Base-by-base conservation (phyloP, 768 basidiomycete species). In the Hemileccinum rubropunctum region DNA sequence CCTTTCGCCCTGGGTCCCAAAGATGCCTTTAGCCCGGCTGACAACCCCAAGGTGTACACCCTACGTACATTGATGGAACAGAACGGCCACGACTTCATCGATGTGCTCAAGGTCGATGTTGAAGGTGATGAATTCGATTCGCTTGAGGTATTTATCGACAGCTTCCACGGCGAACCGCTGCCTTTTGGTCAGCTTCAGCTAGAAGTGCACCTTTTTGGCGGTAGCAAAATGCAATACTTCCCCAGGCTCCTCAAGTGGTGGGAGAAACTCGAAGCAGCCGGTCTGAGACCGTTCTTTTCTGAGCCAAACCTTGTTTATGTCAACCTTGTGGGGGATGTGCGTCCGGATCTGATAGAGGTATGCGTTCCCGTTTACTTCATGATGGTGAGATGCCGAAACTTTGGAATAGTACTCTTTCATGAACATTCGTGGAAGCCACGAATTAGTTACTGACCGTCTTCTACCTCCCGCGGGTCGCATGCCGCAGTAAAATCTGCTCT, bases 111-210 rank as follows among this genome's bases (percentile, higher is more conserved):
- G 64, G 69, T 89, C 45, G 87, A 89, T 63, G 77, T 86, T 26
- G 86, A 89, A 58, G 77, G 81, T 37, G 76, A 75, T 65, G 86
- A 89, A 57, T 88, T 83, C 61, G 75, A 80, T 40, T 78, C 82
- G 1, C 65, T 89, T 6, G 65, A 71, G 45, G 72, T 75, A 14
- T 83, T 81, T 56, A 67, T 81, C 48, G 65, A 66, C 20, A 69
- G 72, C 15, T 61, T 63, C 47, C 54, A 54, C 4, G 75, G 75
- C 30, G 54, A 64, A 18, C 77, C 82, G 0, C 67, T 88, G 5
- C 86, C 86, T 4, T 80, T 88, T 60, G 85, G 84, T 18, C 87
- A 88, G 61, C 73, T 88, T 23, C 82, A 83, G 58, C 71, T 88
- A 17, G 86, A 88, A 62, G 70, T 89, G 33, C 86, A 89, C 60